Conservation (phyloP, 306 rosid genomes). For the Vigna radiata region DNA sequence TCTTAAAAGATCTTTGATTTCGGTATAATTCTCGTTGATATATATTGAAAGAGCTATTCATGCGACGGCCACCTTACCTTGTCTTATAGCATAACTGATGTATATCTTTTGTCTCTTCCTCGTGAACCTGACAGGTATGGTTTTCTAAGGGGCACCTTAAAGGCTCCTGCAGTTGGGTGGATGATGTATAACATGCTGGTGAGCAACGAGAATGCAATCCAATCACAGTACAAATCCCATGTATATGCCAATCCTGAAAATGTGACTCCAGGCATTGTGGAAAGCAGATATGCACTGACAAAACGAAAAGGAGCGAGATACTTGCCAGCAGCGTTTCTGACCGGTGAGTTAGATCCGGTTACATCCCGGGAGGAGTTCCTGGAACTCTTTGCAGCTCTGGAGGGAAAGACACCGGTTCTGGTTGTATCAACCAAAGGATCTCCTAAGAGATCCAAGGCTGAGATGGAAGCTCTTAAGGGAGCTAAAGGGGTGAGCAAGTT, state of each 20-base stretch:
- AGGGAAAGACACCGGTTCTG: constrained; percentile 69
- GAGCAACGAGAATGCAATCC: constrained; percentile 86
- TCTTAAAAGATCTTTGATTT: constrained; percentile 27
- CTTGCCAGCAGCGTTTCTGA: constrained; percentile 88
- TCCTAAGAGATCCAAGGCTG: constrained; percentile 96
- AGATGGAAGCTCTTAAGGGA: constrained; percentile 92
- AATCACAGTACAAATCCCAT: constrained; percentile 93
- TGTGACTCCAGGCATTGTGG: constrained; percentile 76
- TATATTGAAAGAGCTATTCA: not conserved
- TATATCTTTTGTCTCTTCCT: constrained; percentile 37
- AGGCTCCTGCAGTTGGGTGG: constrained; percentile 98
- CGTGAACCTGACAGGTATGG: constrained; percentile 68
- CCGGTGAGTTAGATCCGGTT: constrained; percentile 81
- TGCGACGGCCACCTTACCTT: not conserved
- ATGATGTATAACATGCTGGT: constrained; percentile 96
- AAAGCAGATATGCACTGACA: constrained; percentile 81
- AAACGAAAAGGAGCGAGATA: constrained; percentile 87
- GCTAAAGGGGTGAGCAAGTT: constrained; percentile 90
- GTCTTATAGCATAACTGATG: constrained; percentile 37
- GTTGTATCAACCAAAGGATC: constrained; percentile 77
- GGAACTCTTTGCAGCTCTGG: constrained; percentile 73
- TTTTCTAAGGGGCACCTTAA: constrained; percentile 84
- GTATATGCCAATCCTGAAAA: constrained; percentile 88
- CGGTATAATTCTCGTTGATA: constrained; percentile 9
- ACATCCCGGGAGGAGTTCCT: constrained; percentile 86